Base-by-base conservation (phyloP, 176 grass and related monocot genomes). In the Alopecurus myosuroides region DNA sequence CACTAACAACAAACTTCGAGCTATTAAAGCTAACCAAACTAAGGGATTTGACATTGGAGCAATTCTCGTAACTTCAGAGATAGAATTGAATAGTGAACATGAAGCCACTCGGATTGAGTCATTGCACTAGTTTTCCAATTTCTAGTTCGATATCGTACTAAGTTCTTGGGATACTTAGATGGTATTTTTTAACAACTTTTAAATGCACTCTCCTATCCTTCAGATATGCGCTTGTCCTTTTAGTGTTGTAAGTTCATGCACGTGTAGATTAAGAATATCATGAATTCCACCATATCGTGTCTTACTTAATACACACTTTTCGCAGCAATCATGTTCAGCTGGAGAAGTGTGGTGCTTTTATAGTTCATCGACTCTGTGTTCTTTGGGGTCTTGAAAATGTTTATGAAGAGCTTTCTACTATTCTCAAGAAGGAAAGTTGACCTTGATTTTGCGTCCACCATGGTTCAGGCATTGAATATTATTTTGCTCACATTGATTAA, bases 271-370 rank as follows among this genome's bases (percentile, higher is more conserved):
- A 89, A 95, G 93, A 95, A 70, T 23, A 71, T 87, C 72, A 87
- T 80, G 85, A 98, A 86, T 98, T 98, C 70, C 76, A 77, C 42
- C 82, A 82, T 95, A 89, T 98, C 72, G 78, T 95, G 83, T 85
- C 78, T 15, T 92, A 95, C 77, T 77, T 95, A 80, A 85, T 95
- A 11, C 64, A 14, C 13, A 94, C 90, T 74, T 98, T 98, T 82
- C 91, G 92, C 70, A 84, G 57, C 50, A 86, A 98, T 44, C 89
- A 86, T 82, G 60, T 86, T 39, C 91, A 95, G 19, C 88, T 98
- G 84, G 93, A 98, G 69, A 98, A 87, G 96, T 98, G 93, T 82
- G 96, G 96, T 77, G 93, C 93, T 81, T 77, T 98, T 81, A 95
- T 98, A 80, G 91, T 98, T 49, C 93, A 93, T 30, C 87, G 88